Percentiles rank a stretch among this genome's conserved stretches.
Conservation (phyloP, 2,329 filamentous ascomycete genomes). For the Botryosphaeria dothidea region DNA sequence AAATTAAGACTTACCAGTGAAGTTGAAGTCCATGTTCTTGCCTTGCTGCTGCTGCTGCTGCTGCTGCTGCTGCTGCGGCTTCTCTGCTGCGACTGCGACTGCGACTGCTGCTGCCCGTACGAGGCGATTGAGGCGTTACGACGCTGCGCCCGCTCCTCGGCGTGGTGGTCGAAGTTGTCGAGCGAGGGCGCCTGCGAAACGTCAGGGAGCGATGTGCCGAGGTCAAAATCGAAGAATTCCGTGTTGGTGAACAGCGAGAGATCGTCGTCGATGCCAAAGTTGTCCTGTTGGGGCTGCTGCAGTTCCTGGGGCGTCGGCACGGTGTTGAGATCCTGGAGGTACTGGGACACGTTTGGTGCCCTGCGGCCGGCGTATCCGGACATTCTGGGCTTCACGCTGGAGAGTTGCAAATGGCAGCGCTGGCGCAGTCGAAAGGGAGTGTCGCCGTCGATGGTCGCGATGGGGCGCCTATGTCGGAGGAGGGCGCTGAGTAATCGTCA, state of each 20-base stretch:
- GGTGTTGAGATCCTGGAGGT: constrained; percentile 82
- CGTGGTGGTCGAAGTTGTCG: constrained; percentile 32
- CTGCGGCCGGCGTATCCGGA: constrained; percentile 74
- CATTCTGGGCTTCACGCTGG: constrained; percentile 58
- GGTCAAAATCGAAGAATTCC: constrained; percentile 69
- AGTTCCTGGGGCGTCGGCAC: constrained; percentile 49
- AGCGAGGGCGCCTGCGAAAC: constrained; percentile 21
- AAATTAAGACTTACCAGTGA: constrained; percentile 34
- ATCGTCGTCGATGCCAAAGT: constrained; percentile 44
- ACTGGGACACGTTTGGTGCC: constrained; percentile 85
- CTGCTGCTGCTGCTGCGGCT: no score
- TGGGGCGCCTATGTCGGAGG: constrained; percentile 11
- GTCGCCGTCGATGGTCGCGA: constrained; percentile 9
- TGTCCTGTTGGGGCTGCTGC: constrained; percentile 25
- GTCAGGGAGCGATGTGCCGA: constrained; percentile 26
- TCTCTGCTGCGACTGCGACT: background rate
- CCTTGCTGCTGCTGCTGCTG: constrained; percentile 14
- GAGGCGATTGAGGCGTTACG: constrained; percentile 20
- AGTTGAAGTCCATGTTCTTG: constrained; percentile 34
- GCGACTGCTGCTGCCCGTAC: constrained; percentile 17
- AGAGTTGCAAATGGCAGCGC: no score
- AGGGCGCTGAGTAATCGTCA: constrained; percentile 19
- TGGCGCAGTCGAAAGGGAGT: constrained; percentile 7
- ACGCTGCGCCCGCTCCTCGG: constrained; percentile 25
- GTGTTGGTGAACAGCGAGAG: constrained; percentile 59